These are phyloP conservation scores for Fusarium sp. DNA, from an alignment of 2,329 filamentous ascomycete genomes.

Conservation along the genomic window DNA sequence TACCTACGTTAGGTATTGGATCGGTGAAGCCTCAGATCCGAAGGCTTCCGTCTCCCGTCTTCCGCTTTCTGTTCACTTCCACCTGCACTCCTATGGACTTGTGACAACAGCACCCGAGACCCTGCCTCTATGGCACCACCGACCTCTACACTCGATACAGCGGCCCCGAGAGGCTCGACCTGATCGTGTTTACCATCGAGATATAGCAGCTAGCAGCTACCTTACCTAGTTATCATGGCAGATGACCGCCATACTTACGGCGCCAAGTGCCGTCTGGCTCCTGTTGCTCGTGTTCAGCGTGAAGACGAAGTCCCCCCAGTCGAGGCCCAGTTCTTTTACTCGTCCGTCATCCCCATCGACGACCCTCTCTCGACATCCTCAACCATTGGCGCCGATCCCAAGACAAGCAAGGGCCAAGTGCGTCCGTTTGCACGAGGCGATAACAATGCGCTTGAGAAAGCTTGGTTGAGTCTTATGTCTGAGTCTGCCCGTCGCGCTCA, in stretches of 20 bases:
- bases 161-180: conserved; percentile 29
- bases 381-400: conserved; percentile 62
- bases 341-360: conserved; percentile 83
- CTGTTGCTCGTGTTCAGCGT: conserved; percentile 54
- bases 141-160: conserved; percentile 24
- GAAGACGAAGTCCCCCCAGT: conserved; percentile 67
- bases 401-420: conserved; percentile 68
- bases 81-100: conserved; percentile 2
- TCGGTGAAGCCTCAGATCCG: conserved; percentile 20
- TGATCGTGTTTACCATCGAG: conserved; percentile 22
- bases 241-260: conserved; percentile 65
- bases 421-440: conserved; percentile 83
- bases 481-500: conserved; percentile 62
- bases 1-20: background rate
- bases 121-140: conserved; percentile 37
- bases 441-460: conserved; percentile 80
- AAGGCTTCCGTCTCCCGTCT: conserved; percentile 12
- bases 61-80: conserved; percentile 2
- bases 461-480: conserved; percentile 74
- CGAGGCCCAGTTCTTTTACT: conserved; percentile 84
- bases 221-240: conserved; percentile 30
- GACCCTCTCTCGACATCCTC: conserved; percentile 80
- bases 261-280: conserved; percentile 66
- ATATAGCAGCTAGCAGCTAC: background rate
- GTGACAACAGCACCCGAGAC: conserved; percentile 14